phyloP scores from a whole-genome alignment of 345 rosid species.

The Eucalyptus pauciflora region DNA sequence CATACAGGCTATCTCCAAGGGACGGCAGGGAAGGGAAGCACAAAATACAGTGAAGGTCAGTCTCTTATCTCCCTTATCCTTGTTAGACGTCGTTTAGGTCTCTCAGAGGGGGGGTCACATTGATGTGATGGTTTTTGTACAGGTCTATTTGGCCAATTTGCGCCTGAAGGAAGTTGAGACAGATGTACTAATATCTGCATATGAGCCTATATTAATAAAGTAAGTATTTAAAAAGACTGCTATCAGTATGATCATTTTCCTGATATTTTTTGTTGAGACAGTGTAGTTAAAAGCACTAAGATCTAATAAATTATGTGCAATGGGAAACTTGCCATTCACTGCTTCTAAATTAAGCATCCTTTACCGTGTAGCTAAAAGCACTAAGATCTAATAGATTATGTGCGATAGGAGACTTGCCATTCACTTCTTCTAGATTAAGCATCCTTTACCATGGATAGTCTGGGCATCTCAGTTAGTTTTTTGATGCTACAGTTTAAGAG shows the following conservation, averaged over 20 bases:
- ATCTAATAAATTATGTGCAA: neutral
- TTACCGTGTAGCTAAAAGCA: neutral
- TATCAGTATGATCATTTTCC: neutral
- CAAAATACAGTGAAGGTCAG: constrained; percentile 62
- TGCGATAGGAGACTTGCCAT: neutral
- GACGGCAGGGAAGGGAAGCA: constrained; percentile 88
- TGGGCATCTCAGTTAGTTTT: neutral
- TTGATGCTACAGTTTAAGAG: neutral
- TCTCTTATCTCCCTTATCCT: neutral
- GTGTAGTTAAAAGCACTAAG: neutral
- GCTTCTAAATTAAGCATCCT: neutral
- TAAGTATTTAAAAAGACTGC: constrained; percentile 10
- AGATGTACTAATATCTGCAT: constrained; percentile 59
- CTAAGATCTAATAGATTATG: neutral
- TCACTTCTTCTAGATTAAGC: neutral
- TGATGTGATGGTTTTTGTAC: neutral
- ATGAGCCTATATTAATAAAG: constrained; percentile 67
- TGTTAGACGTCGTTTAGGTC: neutral
- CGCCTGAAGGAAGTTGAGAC: constrained; percentile 73
- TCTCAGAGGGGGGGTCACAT: neutral
- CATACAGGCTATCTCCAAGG: constrained; percentile 64
- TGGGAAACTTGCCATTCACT: neutral
- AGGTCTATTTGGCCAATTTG: constrained; percentile 75
- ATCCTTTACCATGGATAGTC: neutral
- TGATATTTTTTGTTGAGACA: neutral